These are phyloP conservation scores for Inga leiocalycina DNA, from an alignment of 306 rosid species.

Conservation along the genomic window DNA sequence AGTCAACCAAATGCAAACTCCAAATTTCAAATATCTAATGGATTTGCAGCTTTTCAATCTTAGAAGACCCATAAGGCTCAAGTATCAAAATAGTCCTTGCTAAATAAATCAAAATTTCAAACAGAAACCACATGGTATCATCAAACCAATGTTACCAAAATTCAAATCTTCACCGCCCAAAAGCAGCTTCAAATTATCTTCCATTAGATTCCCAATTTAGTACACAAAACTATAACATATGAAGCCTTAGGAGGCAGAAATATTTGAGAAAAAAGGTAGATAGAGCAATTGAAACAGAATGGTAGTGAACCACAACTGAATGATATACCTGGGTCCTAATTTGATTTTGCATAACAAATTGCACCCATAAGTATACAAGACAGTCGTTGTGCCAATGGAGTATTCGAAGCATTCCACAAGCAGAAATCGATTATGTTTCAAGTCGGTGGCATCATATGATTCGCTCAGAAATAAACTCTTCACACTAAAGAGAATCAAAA, in stretches of 20 bases:
- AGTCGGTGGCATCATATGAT: not conserved
- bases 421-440: not conserved
- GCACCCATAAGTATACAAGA: not conserved
- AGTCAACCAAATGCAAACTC: constrained; percentile 8
- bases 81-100: not conserved
- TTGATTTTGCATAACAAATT: not conserved
- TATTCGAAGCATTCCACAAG: not conserved
- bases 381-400: not conserved
- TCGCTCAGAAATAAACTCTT: not conserved
- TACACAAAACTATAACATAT: not conserved
- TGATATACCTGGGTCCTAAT: not conserved
- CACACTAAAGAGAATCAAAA: not conserved
- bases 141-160: not conserved
- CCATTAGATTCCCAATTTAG: constrained; percentile 18
- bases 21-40: not conserved
- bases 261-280: not conserved
- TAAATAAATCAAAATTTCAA: not conserved
- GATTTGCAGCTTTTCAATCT: not conserved
- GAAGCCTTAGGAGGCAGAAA: constrained; percentile 10
- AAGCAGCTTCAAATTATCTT: not conserved
- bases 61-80: not conserved
- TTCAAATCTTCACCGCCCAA: not conserved
- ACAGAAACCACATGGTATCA: not conserved
- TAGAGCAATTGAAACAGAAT: not conserved
- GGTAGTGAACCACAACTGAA: constrained; percentile 16